Evolutionary conservation across 2,329 filamentous ascomycete genomes (phyloP).

Genomic region (Diaporthe longicolla): DNA sequence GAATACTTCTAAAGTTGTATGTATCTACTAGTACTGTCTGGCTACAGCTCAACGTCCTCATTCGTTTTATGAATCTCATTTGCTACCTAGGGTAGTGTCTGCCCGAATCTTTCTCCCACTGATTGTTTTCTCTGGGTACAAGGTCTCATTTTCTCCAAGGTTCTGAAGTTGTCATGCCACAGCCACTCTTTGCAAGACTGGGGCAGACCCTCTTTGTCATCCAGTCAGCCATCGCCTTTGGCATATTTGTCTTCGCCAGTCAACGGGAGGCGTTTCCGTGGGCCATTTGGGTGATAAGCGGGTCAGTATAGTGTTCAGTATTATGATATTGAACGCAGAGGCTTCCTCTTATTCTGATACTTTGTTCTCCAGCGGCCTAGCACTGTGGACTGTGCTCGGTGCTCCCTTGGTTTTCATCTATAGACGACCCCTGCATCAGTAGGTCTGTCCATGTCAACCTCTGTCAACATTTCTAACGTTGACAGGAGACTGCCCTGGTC

Average conservation of each 20-base stretch:
- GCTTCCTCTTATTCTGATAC: too few species aligned
- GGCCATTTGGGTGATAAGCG: constrained; percentile 1
- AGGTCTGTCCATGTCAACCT: not conserved
- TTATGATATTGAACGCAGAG: too few species aligned
- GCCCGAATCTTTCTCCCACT: too few species aligned
- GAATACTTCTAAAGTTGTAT: too few species aligned
- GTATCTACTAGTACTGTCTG: too few species aligned
- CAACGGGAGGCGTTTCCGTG: not conserved
- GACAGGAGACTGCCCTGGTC: not conserved
- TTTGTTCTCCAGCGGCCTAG: not conserved
- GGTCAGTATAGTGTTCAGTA: not conserved
- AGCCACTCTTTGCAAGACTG: not conserved
- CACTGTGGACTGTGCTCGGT: not conserved
- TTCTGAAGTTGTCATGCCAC: constrained; percentile 3
- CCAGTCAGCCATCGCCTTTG: constrained; percentile 2
- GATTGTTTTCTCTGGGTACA: too few species aligned
- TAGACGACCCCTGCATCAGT: not conserved
- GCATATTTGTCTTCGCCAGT: not conserved
- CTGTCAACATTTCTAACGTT: not conserved
- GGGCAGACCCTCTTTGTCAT: not conserved
- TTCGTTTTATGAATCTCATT: too few species aligned
- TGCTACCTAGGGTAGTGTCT: too few species aligned
- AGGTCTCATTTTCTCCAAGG: too few species aligned
- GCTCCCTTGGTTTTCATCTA: constrained; percentile 5
- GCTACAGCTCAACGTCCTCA: too few species aligned